A percentile compares a stretch with the other conserved stretches of the same genome.
Conservation (phyloP, 805 yeast genomes). For the Wickerhamiella allomyrinae region DNA sequence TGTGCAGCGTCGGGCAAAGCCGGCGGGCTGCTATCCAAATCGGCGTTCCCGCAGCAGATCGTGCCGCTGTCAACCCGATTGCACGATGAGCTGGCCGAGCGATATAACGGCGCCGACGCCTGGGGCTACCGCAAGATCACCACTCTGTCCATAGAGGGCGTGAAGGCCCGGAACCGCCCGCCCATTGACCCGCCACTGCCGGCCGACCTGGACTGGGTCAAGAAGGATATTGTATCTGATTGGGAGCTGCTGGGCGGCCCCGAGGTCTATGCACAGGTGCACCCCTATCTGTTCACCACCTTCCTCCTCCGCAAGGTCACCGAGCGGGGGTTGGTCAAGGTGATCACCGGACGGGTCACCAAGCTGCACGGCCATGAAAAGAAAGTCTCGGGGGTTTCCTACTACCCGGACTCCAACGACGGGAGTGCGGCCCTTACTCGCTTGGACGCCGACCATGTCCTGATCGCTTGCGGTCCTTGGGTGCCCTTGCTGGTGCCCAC, state of each 20-base stretch:
- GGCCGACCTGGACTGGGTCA: slow-evolving; percentile 60
- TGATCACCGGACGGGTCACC: slow-evolving; percentile 72
- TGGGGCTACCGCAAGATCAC: slow-evolving; percentile 91
- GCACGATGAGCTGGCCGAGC: slow-evolving; percentile 68
- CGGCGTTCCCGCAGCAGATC: slow-evolving; percentile 95
- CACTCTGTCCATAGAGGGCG: slow-evolving; percentile 74
- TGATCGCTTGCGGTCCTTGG: slow-evolving; percentile 93
- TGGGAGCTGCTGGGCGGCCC: slow-evolving; percentile 75
- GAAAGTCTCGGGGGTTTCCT: slow-evolving; percentile 58
- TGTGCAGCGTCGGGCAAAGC: slow-evolving; percentile 98
- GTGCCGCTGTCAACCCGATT: slow-evolving; percentile 77
- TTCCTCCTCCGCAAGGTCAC: slow-evolving; percentile 65
- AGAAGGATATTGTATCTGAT: slow-evolving; percentile 43
- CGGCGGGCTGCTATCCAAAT: slow-evolving; percentile 83
- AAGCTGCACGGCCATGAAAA: slow-evolving; percentile 52
- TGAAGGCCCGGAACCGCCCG: slow-evolving; percentile 1
- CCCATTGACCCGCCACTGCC: slow-evolving; percentile 23
- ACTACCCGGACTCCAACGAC: slow-evolving; percentile 25
- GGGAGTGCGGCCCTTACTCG: not conserved
- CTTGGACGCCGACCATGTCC: slow-evolving; percentile 59
- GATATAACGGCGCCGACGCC: slow-evolving; percentile 65
- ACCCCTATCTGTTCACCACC: slow-evolving; percentile 88
- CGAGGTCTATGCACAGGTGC: slow-evolving; percentile 90
- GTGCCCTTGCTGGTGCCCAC: slow-evolving; percentile 79
- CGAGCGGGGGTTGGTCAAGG: slow-evolving; percentile 55